Conservation (phyloP, 1,284 basidiomycete genomes). For the Fomitopsis betulina region DNA sequence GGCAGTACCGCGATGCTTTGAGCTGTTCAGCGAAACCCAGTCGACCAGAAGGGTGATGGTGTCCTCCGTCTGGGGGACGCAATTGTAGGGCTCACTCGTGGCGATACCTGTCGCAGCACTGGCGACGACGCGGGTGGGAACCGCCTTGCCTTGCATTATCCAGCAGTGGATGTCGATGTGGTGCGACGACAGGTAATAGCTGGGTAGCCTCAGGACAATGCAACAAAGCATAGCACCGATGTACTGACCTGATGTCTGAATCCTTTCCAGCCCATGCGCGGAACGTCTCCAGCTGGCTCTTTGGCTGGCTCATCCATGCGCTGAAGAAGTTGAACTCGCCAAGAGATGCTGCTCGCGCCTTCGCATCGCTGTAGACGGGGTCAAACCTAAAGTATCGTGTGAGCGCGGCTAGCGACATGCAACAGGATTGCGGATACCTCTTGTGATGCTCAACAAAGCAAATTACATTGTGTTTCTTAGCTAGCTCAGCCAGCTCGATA, state of each 20-base stretch:
- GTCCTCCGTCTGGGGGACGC: slow-evolving; percentile 83
- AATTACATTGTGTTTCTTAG: slow-evolving; percentile 75
- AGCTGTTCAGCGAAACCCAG: slow-evolving; percentile 76
- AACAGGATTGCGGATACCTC: slow-evolving; percentile 35
- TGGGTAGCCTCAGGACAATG: slow-evolving; percentile 24
- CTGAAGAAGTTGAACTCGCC: slow-evolving; percentile 93
- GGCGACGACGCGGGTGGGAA: slow-evolving; percentile 82
- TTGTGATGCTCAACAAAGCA: slow-evolving; percentile 93
- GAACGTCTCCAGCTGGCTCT: slow-evolving; percentile 92
- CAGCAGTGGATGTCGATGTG: slow-evolving; percentile 91
- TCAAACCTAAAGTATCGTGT: slow-evolving; percentile 58
- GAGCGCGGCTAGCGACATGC: background rate
- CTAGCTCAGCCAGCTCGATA: slow-evolving; percentile 69
- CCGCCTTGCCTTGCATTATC: slow-evolving; percentile 80
- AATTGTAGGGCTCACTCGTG: slow-evolving; percentile 80
- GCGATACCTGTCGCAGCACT: slow-evolving; percentile 89
- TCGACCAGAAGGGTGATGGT: slow-evolving; percentile 93
- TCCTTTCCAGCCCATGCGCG: slow-evolving; percentile 92
- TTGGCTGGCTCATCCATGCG: slow-evolving; percentile 94
- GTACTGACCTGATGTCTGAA: slow-evolving; percentile 74
- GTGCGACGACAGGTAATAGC: slow-evolving; percentile 92
- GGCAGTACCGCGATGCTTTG: slow-evolving; percentile 70
- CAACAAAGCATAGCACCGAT: background rate
- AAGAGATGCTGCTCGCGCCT: slow-evolving; percentile 67
- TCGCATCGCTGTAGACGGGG: slow-evolving; percentile 90